Conservation (phyloP, 116 monocot species). For the Posidonia oceanica region DNA sequence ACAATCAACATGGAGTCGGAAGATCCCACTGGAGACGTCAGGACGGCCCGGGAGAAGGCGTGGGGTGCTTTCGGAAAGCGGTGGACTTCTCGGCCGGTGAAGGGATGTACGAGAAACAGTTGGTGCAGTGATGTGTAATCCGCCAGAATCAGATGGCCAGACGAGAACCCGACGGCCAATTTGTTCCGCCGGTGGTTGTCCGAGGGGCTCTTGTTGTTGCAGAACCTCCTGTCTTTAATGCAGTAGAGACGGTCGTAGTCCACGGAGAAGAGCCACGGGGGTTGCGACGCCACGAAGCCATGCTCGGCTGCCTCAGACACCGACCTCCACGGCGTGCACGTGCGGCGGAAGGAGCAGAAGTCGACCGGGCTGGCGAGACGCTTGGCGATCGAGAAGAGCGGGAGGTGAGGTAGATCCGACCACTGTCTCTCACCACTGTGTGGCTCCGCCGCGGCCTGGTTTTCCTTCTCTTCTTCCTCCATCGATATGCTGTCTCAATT, state of each 20-base stretch:
- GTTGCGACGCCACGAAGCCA: constrained; percentile 5
- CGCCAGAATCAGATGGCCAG: constrained; percentile 11
- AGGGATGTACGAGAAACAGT: constrained; percentile 10
- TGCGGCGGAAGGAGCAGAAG: constrained; percentile 9
- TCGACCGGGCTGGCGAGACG: constrained; percentile 4
- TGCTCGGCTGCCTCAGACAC: neutral
- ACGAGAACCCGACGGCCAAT: constrained; percentile 13
- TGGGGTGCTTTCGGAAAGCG: constrained; percentile 4
- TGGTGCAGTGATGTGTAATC: neutral
- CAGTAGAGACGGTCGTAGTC: constrained; percentile 8
- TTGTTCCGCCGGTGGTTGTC: neutral
- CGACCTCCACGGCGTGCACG: constrained; percentile 5
- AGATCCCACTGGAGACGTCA: neutral
- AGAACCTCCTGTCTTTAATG: neutral
- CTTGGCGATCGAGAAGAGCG: constrained; percentile 1
- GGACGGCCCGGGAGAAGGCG: constrained; percentile 2
- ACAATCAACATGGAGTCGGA: neutral
- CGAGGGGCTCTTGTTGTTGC: neutral
- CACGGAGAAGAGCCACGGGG: constrained; percentile 12
- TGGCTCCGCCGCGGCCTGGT: neutral
- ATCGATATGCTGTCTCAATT: too few relatives aligned
- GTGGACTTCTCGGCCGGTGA: constrained; percentile 5
- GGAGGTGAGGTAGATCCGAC: constrained; percentile 10
- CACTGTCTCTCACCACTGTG: neutral
- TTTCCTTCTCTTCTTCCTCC: constrained; percentile 11